phyloP scores from a whole-genome alignment of 805 yeast genomes.

The Sungouiozyma intestinalis region DNA sequence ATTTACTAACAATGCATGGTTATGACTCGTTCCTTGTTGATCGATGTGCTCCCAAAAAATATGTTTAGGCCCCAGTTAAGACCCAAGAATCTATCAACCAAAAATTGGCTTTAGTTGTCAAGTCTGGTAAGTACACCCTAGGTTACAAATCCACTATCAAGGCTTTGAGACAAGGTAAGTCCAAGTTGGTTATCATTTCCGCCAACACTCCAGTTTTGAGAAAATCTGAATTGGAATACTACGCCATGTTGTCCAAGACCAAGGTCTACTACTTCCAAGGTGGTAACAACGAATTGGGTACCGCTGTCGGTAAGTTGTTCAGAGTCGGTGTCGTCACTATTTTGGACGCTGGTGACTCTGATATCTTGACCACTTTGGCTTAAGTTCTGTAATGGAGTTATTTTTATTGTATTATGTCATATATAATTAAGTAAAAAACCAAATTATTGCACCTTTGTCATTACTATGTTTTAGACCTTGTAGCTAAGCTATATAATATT shows the following conservation, averaged over 20 bases:
- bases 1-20: slow-evolving; percentile 7
- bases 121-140: slow-evolving; percentile 99
- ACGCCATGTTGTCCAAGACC: slow-evolving; percentile 99
- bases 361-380: slow-evolving; percentile 67
- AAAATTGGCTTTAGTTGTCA: slow-evolving; percentile 94
- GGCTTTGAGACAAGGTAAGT: slow-evolving; percentile 97
- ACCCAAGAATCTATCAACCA: slow-evolving; percentile 91
- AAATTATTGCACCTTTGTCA: not conserved
- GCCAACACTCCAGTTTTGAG: slow-evolving; percentile 99
- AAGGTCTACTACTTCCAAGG: slow-evolving; percentile 97
- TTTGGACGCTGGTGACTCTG: slow-evolving; percentile 99
- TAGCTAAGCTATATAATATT: too few relatives aligned
- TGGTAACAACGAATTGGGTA: slow-evolving; percentile 99
- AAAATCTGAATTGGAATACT: slow-evolving; percentile 99
- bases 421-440: not conserved
- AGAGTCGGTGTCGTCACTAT: slow-evolving; percentile 96
- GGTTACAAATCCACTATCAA: slow-evolving; percentile 99
- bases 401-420: not conserved
- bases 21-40: too few relatives aligned
- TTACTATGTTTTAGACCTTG: too few relatives aligned
- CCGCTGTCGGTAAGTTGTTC: slow-evolving; percentile 99
- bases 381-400: slow-evolving; percentile 17
- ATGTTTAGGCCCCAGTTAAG: slow-evolving; percentile 80
- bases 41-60: too few relatives aligned
- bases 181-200: slow-evolving; percentile 95